Base-by-base conservation (phyloP, 2,329 filamentous ascomycete genomes). In the Calonectria montana region DNA sequence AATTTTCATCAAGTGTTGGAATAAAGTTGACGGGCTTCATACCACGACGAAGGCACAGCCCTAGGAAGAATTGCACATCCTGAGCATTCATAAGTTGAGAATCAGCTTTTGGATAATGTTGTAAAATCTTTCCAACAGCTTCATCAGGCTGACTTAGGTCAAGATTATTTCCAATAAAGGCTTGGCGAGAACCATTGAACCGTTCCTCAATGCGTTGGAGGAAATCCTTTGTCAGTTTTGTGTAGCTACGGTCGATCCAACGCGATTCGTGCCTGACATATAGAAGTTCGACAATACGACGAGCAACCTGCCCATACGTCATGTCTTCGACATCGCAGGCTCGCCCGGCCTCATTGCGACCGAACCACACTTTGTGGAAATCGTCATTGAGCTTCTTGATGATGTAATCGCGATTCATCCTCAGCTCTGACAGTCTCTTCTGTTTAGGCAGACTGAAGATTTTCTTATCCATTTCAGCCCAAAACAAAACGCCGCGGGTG, bases 281-380 rank as follows among this genome's bases (percentile, higher is more conserved):
- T 23, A 47, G 43, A 7, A 47, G 21, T 21, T 47, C 43, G 4
- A 47, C 43, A 47, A 47, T 7, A 12, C 43, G 43, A 23, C 7
- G 43, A 47, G 43, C n/a, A 9, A 47, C 43, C 9, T 23, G 43
- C 4, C 43, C 43, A 47, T 47, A 47, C 9, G 43, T 47, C 43
- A 47, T 47, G 43, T 47, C 43, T 23, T 47, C n/a, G 9, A 47
- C 9, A 12, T 47, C 43, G 15, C 43, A 47, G n/a, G 43, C 43
- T 47, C 9, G 43, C 21, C 43, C 43, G 21, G 9, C n/a, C 21
- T 47, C 43, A 47, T 47, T 47, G n/a, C 43, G 43, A 21, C 85
- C 86, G 65, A 88, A 88, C 86, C 86, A 88, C 15, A 85, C 83
- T 70, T 87, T 87, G 63, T 86, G 84, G 79, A 85, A 87, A 73